Percentiles rank a stretch among this genome's conserved stretches.
phyloP scores from a whole-genome alignment of 2,329 filamentous ascomycete species.

The Pseudogymnoascus pannorum region DNA sequence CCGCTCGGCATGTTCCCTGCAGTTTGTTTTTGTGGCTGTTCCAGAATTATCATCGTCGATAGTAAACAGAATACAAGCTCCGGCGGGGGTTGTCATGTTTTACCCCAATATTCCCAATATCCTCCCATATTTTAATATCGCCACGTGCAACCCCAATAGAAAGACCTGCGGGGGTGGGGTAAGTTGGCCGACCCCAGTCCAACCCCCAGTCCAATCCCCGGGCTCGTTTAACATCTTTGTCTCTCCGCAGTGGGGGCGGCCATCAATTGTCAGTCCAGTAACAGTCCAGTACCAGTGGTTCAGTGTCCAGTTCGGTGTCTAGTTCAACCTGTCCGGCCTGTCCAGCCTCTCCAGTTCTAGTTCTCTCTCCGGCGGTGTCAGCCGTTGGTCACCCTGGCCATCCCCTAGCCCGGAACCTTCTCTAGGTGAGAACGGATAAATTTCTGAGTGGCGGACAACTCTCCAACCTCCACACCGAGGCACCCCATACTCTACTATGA shows the following conservation, averaged over 20 bases:
- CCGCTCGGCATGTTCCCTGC: not conserved
- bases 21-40: not conserved
- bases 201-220: no score
- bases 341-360: no score
- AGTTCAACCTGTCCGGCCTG: no score
- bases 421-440: no score
- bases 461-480: not conserved
- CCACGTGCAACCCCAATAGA: not conserved
- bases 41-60: not conserved
- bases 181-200: constrained; percentile 3
- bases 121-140: not conserved
- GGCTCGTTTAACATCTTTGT: no score
- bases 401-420: no score
- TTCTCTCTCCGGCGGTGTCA: no score
- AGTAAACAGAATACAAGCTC: not conserved
- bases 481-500: no score
- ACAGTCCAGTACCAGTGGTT: not conserved
- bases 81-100: not conserved
- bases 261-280: not conserved
- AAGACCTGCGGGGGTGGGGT: constrained; percentile 7
- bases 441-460: constrained; percentile 1
- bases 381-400: no score
- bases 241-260: not conserved
- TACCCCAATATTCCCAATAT: not conserved
- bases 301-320: no score